phyloP scores from a whole-genome alignment of 257 asterid genomes.

The Echium plantagineum region DNA sequence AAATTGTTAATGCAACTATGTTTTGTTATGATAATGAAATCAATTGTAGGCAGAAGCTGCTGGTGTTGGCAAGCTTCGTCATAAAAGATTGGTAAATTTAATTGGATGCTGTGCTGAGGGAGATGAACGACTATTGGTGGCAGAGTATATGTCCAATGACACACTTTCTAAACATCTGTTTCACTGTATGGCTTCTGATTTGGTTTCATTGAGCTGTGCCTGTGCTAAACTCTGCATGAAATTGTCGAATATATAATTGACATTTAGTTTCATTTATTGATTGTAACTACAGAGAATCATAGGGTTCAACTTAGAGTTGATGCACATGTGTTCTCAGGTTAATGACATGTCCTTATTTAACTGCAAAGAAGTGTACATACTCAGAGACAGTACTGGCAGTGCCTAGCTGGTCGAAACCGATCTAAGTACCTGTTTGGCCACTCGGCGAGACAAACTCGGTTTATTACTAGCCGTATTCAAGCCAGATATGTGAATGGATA shows the following conservation, averaged over 20 bases:
- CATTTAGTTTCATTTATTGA: neutral
- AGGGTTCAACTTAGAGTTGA: neutral
- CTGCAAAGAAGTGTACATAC: neutral
- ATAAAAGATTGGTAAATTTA: slow-evolving; percentile 78
- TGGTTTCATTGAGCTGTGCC: neutral
- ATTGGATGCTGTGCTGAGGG: slow-evolving; percentile 97
- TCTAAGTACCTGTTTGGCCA: too few relatives aligned
- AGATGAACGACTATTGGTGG: slow-evolving; percentile 87
- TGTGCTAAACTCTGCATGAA: neutral
- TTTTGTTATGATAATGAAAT: slow-evolving; percentile 6
- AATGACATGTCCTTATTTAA: neutral
- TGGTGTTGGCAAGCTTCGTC: slow-evolving; percentile 92
- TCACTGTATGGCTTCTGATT: slow-evolving; percentile 50
- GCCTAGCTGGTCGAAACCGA: too few relatives aligned
- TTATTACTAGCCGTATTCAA: too few relatives aligned
- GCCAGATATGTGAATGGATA: neutral
- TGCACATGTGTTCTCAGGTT: neutral
- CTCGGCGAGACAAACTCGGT: too few relatives aligned
- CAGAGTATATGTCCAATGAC: slow-evolving; percentile 88
- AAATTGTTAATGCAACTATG: neutral
- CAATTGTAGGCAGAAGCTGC: slow-evolving; percentile 77
- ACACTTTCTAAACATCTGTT: slow-evolving; percentile 90
- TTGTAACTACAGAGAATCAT: neutral
- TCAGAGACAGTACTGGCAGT: too few relatives aligned
- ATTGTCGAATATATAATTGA: neutral